A percentile compares a stretch with the other conserved stretches of the same genome.
These are phyloP conservation scores for Escallonia rubra DNA, from an alignment of 129 eudicot genomes.

Conservation along the genomic window DNA sequence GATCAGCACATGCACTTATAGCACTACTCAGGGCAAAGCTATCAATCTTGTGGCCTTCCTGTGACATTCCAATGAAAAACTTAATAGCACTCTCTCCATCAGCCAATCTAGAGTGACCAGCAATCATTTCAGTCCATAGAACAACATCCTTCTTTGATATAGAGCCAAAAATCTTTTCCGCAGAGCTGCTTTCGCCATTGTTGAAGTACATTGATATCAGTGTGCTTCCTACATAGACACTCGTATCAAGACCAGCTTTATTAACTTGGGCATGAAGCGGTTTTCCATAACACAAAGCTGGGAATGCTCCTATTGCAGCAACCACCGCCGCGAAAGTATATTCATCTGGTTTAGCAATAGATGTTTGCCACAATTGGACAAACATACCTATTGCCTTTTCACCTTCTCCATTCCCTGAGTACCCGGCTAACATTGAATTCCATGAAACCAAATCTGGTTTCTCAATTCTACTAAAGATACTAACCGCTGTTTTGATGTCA, in stretches of 20 bases:
- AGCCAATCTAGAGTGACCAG: slow-evolving; percentile 57
- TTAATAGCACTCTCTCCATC: slow-evolving; percentile 58
- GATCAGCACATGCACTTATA: slow-evolving; percentile 84
- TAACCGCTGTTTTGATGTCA: slow-evolving; percentile 32
- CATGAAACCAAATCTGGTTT: slow-evolving; percentile 80
- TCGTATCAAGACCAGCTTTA: slow-evolving; percentile 39
- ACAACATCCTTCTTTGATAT: slow-evolving; percentile 49
- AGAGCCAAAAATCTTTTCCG: slow-evolving; percentile 43
- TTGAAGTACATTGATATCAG: slow-evolving; percentile 76
- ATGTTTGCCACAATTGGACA: slow-evolving; percentile 21
- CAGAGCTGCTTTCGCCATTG: slow-evolving; percentile 44
- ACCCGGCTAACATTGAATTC: slow-evolving; percentile 72
- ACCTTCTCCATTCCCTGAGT: slow-evolving; percentile 32
- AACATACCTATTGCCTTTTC: slow-evolving; percentile 45
- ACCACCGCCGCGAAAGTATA: slow-evolving; percentile 70
- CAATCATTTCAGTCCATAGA: slow-evolving; percentile 86
- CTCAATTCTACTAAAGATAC: slow-evolving; percentile 42
- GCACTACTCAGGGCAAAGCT: slow-evolving; percentile 58
- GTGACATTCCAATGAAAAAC: slow-evolving; percentile 47
- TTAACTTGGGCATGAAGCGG: slow-evolving; percentile 69
- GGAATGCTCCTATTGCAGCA: slow-evolving; percentile 42
- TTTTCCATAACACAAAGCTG: slow-evolving; percentile 46
- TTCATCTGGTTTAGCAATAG: slow-evolving; percentile 50
- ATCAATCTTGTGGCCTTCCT: slow-evolving; percentile 49
- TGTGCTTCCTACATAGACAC: slow-evolving; percentile 59